Conservation (phyloP, 352 stramenopile species). For the Paralagenidium karlingii region DNA sequence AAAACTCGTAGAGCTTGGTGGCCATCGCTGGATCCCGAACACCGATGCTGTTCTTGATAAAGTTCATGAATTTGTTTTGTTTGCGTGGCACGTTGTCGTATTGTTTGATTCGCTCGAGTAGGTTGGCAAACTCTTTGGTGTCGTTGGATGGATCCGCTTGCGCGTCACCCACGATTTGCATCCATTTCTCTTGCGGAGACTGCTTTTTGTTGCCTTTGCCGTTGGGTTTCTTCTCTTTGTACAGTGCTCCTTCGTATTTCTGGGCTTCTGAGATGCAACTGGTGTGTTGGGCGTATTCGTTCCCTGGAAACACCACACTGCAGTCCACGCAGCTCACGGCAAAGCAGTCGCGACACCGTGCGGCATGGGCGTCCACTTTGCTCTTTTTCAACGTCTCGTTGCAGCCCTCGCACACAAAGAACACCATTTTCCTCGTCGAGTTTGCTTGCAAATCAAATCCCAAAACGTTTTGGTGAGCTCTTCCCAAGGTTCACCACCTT, state of each 20-base stretch:
- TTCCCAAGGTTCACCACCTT: too few species aligned
- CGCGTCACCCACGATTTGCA: slow-evolving; percentile 48
- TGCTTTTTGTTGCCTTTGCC: slow-evolving; percentile 53
- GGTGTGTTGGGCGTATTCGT: slow-evolving; percentile 82
- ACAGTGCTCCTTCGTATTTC: slow-evolving; percentile 89
- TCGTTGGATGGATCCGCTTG: slow-evolving; percentile 26
- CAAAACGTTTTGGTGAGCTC: too few species aligned
- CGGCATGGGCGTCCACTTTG: slow-evolving; percentile 84
- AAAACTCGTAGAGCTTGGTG: slow-evolving; percentile 56
- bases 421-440: too few species aligned
- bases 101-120: slow-evolving; percentile 58
- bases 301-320: slow-evolving; percentile 81
- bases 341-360: slow-evolving; percentile 79
- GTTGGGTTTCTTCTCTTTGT: slow-evolving; percentile 48
- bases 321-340: slow-evolving; percentile 91
- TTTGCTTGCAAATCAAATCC: too few species aligned
- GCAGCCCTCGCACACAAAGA: slow-evolving; percentile 80
- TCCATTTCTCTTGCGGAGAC: slow-evolving; percentile 81
- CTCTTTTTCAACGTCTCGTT: slow-evolving; percentile 92
- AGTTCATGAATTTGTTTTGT: slow-evolving; percentile 90
- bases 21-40: slow-evolving; percentile 28
- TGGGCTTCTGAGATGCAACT: slow-evolving; percentile 90
- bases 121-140: slow-evolving; percentile 30
- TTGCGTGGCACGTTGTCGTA: slow-evolving; percentile 90
- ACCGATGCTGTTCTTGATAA: slow-evolving; percentile 76